Evolutionary conservation across 345 rosid species (phyloP), one percentile per base, ranked within the genome.

Genomic region (Linum lewisii): DNA sequence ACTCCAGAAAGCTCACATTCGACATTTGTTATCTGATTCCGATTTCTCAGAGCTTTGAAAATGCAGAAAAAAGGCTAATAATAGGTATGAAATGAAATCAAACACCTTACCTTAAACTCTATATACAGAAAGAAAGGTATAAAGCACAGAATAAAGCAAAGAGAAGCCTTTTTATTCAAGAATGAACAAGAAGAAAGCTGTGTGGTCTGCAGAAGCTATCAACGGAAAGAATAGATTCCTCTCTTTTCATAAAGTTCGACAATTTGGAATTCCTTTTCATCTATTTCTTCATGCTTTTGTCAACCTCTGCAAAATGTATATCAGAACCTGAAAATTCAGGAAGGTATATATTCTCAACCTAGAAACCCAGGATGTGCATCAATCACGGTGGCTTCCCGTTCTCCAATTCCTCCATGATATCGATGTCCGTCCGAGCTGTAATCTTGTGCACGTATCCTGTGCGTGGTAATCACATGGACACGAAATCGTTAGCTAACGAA

Each of bases 361-460:
- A 25, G 54, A 24, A 20, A 23, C 8, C 38, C 38, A 20, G 14
- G 32, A 24, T 51, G 20, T n/a, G 13, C 59, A 49, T 11, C 20
- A 54, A 60, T 84, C 86, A 84, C 21, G 79, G 79, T 3, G 88
- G 87, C 62, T 75, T 75, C 73, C 91, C 91, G 29, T 84, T 76
- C 57, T 86, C 97, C 79, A 83, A 66, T 58, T 93, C 86, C 78
- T 82, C 92, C 97, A 85, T 93, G 37, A 82, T 76, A 29, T 78
- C 88, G 63, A 87, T 89, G 73, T 87, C 94, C 56, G 70, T 82
- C 54, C 97, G 85, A 62, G 91, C 80, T 69, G 97, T 93, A 70
- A 93, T 85, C 77, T 86, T 86, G 73, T 89, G 94, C 71, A 89
- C 95, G 57, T 86, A 93, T 63, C 99, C 97, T 89, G 87, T 77